A percentile compares a stretch with the other conserved stretches of the same genome.
These are phyloP conservation scores for Coemansia pectinata DNA, from an alignment of 192 early-diverging fungal species.

Conservation along the genomic window DNA sequence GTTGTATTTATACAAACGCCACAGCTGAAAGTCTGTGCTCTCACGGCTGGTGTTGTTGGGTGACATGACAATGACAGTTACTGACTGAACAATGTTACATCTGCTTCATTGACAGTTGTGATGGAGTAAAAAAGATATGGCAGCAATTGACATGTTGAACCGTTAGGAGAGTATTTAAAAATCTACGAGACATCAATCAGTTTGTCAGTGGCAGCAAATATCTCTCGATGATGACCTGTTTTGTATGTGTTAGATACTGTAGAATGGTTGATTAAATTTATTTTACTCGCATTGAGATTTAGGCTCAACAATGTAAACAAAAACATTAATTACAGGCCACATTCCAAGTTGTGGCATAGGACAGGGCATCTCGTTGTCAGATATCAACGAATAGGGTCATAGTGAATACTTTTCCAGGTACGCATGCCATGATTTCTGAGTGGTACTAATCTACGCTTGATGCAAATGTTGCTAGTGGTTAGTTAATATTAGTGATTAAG, in stretches of 20 bases:
- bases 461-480: background rate
- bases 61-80: background rate
- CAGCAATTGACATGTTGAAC: background rate
- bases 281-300: no score
- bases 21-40: background rate
- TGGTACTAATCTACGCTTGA: background rate
- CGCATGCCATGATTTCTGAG: background rate
- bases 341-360: no score
- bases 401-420: no score
- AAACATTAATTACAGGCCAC: no score
- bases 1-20: background rate
- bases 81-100: background rate
- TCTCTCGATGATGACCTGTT: no score
- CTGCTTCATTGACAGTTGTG: background rate
- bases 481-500: background rate
- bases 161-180: background rate
- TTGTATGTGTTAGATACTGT: no score
- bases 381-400: no score
- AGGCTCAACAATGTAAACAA: no score
- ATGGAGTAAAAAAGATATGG: background rate
- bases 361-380: no score
- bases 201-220: no score
- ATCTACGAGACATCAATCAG: no score
- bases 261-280: no score
- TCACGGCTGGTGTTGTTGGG: background rate